Evolutionary conservation across 2,329 filamentous ascomycete species (phyloP), one percentile per base, ranked within the genome.

Genomic region (Neofusicoccum parvum): DNA sequence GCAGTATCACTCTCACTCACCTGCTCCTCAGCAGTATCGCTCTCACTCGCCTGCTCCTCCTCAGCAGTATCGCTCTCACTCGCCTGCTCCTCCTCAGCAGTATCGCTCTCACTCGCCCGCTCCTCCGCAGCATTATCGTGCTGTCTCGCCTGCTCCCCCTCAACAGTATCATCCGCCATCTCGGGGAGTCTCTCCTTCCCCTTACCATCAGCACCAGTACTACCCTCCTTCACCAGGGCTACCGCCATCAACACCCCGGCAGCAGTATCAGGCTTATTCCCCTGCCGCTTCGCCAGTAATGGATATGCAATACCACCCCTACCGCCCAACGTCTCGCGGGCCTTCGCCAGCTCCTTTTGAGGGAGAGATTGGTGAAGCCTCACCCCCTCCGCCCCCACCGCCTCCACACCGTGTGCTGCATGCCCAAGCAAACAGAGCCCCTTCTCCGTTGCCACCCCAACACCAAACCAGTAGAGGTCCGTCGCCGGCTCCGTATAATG

Each of bases 311-410:
- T 48, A 64, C 15, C 41, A 58, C 1, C 14, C 34, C 14, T 72
- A 72, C 59, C 65, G 70, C 39, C 53, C 64, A 43, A 46, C 49
- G 12, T 67, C 66, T 6, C 66, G 64, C 14, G 64, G 64, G 27
- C 66, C 65, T 37, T 66, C 67, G 20, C 67, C 67, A 36, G 54
- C 41, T 41, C 76, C 75, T 12, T 75, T 66, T 20, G 67, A 69
- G 46, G 67, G 68, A 7, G 76, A 81, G 11, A 74, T 82, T 50
- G 79, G 80, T 43, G 84, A 86, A 46, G 87, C 87, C 20, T 90
- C 90, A 9, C 92, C 92, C 17, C 92, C 93, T 7, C 92, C 93
- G 1, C 89, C 92, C 2, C 93, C 94, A 9, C 92, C 94, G 6
- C 94, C 96, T 68, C 89, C 93, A 7, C 92, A 93, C 77, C 84